Percentiles rank a stretch among this genome's conserved stretches.
phyloP scores from a whole-genome alignment of 2,329 filamentous ascomycete species.

The Penicillium sp. region DNA sequence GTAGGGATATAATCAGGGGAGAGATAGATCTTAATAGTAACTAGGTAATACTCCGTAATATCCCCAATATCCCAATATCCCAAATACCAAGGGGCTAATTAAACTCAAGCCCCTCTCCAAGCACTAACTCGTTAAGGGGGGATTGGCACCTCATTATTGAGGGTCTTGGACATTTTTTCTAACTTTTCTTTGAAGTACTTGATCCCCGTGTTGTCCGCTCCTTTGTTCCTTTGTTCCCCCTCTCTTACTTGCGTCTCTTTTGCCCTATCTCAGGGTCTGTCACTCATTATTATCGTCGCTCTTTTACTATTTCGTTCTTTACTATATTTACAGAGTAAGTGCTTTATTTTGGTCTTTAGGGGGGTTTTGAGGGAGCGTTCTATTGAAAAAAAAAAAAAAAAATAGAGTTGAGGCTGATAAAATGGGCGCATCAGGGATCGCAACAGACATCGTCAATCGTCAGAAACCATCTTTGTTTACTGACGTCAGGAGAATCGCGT shows the following conservation, averaged over 20 bases:
- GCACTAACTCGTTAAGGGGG: conserved; percentile 2
- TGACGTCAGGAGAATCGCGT: conserved; percentile 21
- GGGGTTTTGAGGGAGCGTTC: background rate
- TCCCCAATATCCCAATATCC: conserved; percentile 15
- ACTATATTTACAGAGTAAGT: background rate
- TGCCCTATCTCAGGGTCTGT: conserved; percentile 14
- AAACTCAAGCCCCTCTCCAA: conserved; percentile 8
- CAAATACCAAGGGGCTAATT: conserved; percentile 14
- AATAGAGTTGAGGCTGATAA: conserved; percentile 7
- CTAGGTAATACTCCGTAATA: conserved; percentile 9
- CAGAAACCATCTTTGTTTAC: conserved; percentile 14
- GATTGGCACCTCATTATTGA: conserved; percentile 5
- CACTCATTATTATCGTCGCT: conserved; percentile 8
- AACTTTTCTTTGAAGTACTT: conserved; percentile 11
- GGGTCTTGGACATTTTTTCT: background rate
- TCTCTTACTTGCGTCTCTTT: conserved; percentile 4
- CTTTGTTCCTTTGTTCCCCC: conserved; percentile 3
- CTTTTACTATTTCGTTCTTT: conserved; percentile 2
- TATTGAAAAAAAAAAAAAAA: no score
- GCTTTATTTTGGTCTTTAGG: no score
- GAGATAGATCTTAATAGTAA: background rate
- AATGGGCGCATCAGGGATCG: background rate
- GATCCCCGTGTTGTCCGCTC: conserved; percentile 15
- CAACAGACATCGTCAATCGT: background rate
- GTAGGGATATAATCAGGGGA: background rate